These are phyloP conservation scores for Phytophthora sp. DNA, from an alignment of 352 stramenopile genomes.

Conservation along the genomic window DNA sequence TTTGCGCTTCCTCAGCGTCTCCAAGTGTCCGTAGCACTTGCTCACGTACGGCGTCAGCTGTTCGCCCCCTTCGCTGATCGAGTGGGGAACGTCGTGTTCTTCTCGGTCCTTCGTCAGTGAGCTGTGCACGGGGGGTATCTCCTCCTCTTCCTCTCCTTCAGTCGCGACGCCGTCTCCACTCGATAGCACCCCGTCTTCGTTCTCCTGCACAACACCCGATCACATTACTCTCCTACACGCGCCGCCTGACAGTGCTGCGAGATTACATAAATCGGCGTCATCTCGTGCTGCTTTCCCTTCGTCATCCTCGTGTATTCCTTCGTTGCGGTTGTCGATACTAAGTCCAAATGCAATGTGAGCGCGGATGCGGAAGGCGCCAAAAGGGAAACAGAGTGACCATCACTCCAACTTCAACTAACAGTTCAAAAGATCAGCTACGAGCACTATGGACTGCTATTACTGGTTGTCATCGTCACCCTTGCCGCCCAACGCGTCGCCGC, in stretches of 20 bases:
- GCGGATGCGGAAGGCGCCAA: slow-evolving; percentile 22
- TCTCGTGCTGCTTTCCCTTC: slow-evolving; percentile 37
- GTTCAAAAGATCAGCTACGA: slow-evolving; percentile 1
- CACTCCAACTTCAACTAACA: slow-evolving; percentile 54
- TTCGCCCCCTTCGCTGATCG: slow-evolving; percentile 25
- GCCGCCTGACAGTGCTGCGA: neutral
- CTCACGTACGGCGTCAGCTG: slow-evolving; percentile 48
- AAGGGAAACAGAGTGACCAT: slow-evolving; percentile 44
- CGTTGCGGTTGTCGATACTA: slow-evolving; percentile 30
- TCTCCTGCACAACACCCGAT: slow-evolving; percentile 23
- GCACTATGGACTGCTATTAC: neutral
- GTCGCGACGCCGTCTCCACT: slow-evolving; percentile 39
- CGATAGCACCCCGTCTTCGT: slow-evolving; percentile 27
- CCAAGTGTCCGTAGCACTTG: slow-evolving; percentile 48
- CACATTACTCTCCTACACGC: neutral
- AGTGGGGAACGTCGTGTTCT: neutral
- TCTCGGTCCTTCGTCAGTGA: slow-evolving; percentile 8
- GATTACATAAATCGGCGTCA: slow-evolving; percentile 24
- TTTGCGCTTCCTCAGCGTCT: slow-evolving; percentile 58
- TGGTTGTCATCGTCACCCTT: slow-evolving; percentile 42
- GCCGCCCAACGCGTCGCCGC: slow-evolving; percentile 42
- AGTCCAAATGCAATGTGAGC: slow-evolving; percentile 23
- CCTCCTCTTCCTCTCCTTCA: slow-evolving; percentile 39
- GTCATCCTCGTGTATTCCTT: slow-evolving; percentile 17
- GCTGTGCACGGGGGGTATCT: slow-evolving; percentile 8